A percentile compares a stretch with the other conserved stretches of the same genome.
Conservation (phyloP, 768 basidiomycete species). For the Clathrus columnatus region DNA sequence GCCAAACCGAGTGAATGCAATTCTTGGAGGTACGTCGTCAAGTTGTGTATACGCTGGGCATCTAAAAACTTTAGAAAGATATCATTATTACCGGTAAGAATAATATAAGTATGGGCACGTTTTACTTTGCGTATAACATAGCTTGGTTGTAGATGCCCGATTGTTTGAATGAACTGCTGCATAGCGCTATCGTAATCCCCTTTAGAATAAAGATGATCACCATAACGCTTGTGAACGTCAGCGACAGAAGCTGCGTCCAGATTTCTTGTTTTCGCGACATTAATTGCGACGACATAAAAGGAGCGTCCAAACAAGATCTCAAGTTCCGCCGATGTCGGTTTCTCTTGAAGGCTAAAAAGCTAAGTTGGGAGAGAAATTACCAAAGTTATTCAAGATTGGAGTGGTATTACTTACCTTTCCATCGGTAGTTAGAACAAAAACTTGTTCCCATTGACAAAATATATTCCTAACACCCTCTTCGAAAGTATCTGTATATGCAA, state of each 20-base stretch:
- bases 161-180: conserved; percentile 85
- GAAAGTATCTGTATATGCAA: conserved; percentile 77
- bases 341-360: conserved; percentile 64
- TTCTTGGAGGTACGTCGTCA: conserved; percentile 94
- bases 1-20: conserved; percentile 84
- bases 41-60: conserved; percentile 90
- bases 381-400: background rate
- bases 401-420: conserved; percentile 47
- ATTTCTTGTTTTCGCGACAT: conserved; percentile 70
- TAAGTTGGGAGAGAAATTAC: conserved; percentile 19
- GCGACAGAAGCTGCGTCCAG: conserved; percentile 68
- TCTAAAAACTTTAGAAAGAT: conserved; percentile 88
- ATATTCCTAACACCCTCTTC: conserved; percentile 77
- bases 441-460: conserved; percentile 70
- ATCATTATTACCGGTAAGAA: conserved; percentile 10
- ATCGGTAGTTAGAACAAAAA: conserved; percentile 72
- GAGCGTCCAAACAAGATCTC: conserved; percentile 77
- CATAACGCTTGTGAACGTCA: conserved; percentile 85
- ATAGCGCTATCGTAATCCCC: conserved; percentile 91
- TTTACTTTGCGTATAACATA: conserved; percentile 93
- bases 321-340: conserved; percentile 75
- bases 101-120: background rate
- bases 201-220: conserved; percentile 84
- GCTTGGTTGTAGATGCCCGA: conserved; percentile 83
- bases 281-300: conserved; percentile 71